phyloP scores from a whole-genome alignment of 75 land plant species.

The Pinus tabuliformis region DNA sequence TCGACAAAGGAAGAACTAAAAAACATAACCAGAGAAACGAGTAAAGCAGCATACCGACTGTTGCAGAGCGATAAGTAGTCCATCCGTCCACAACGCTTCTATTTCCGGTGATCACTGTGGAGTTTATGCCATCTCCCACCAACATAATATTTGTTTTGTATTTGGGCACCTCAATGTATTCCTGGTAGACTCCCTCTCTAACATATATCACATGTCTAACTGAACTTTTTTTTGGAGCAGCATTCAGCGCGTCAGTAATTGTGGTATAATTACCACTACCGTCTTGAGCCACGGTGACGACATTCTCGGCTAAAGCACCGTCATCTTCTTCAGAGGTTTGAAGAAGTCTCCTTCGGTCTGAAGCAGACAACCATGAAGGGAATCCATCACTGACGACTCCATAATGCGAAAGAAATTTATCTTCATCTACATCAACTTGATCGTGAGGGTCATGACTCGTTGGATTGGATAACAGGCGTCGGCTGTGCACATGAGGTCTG shows the following conservation, averaged over 20 bases:
- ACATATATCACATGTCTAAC: conserved; percentile 20
- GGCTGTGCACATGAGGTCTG: background rate
- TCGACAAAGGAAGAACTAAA: too few relatives aligned
- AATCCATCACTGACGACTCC: conserved; percentile 16
- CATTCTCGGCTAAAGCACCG: conserved; percentile 9
- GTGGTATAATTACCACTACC: conserved; percentile 50
- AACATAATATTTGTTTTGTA: conserved; percentile 12
- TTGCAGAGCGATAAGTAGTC: conserved; percentile 8
- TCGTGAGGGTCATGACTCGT: too few relatives aligned
- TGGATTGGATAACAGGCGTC: background rate
- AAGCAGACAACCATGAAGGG: conserved; percentile 48
- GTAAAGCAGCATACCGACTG: conserved; percentile 1
- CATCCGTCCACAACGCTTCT: conserved; percentile 11
- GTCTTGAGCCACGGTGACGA: conserved; percentile 50
- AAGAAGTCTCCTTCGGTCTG: conserved; percentile 22
- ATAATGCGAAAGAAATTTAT: too few relatives aligned
- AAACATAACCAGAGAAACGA: too few relatives aligned
- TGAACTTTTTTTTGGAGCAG: conserved; percentile 35
- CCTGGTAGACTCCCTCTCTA: conserved; percentile 30
- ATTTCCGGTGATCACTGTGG: conserved; percentile 27
- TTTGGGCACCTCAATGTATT: conserved; percentile 11
- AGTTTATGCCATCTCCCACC: conserved; percentile 25
- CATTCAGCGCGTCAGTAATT: conserved; percentile 35
- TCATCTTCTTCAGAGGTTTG: background rate
- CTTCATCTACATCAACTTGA: too few relatives aligned